Evolutionary conservation across 106 monocot genomes (phyloP).

Genomic region (Chionographis japonica): DNA sequence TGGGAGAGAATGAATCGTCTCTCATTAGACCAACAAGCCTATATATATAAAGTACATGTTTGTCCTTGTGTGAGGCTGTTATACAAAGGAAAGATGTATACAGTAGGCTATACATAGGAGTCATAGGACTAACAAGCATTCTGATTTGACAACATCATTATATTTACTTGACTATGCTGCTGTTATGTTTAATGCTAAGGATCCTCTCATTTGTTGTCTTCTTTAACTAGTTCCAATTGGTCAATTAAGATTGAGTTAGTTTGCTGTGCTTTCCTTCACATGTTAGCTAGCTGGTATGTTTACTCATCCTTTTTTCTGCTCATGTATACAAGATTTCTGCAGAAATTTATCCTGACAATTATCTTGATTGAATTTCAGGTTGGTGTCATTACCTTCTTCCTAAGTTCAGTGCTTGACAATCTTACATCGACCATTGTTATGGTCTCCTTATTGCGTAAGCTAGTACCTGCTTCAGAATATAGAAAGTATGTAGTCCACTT

Average conservation of each 20-base stretch:
- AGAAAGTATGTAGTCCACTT: slow-evolving; percentile 66
- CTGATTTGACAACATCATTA: not conserved
- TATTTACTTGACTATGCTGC: not conserved
- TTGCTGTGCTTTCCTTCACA: not conserved
- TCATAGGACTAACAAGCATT: too few species aligned
- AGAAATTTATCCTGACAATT: not conserved
- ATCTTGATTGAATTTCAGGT: slow-evolving; percentile 49
- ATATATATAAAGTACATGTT: too few species aligned
- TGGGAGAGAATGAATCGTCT: too few species aligned
- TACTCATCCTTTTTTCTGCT: too few species aligned
- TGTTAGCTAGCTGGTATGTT: too few species aligned
- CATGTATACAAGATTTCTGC: too few species aligned
- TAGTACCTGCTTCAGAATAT: slow-evolving; percentile 92
- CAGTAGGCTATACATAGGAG: too few species aligned
- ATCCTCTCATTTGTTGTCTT: not conserved
- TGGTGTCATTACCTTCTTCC: slow-evolving; percentile 92
- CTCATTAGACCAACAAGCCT: too few species aligned
- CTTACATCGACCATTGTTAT: slow-evolving; percentile 97
- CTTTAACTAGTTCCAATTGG: too few species aligned
- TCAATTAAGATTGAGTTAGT: too few species aligned
- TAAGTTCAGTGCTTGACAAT: slow-evolving; percentile 96
- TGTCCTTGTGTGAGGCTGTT: too few species aligned
- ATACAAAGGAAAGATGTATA: too few species aligned
- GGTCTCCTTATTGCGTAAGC: slow-evolving; percentile 89
- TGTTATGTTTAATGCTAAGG: not conserved